Evolutionary conservation across 352 stramenopile genomes (phyloP).

Genomic region (Globisporangium viniferum): DNA sequence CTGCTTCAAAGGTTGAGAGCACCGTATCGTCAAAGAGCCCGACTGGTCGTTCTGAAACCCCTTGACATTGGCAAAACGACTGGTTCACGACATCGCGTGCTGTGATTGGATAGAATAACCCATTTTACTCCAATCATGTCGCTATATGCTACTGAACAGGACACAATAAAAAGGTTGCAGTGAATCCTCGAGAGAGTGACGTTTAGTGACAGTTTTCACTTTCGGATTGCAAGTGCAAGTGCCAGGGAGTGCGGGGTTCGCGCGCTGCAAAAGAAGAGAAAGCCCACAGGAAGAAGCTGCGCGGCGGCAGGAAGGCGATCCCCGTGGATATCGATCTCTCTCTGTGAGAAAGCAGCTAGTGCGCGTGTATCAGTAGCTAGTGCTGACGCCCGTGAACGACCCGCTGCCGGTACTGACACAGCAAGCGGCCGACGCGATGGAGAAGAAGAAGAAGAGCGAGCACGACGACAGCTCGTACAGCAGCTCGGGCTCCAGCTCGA

Average conservation of each 20-base stretch:
- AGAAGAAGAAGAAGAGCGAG: slow-evolving; percentile 10
- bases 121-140: neutral
- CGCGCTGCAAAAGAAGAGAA: neutral
- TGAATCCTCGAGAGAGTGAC: slow-evolving; percentile 9
- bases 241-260: neutral
- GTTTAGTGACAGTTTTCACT: neutral
- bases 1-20: neutral
- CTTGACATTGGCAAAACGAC: slow-evolving; percentile 10
- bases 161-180: slow-evolving; percentile 2
- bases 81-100: neutral
- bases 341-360: neutral
- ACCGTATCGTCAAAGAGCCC: neutral
- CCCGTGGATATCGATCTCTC: neutral
- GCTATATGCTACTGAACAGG: neutral
- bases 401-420: too few relatives aligned
- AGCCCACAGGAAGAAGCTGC: neutral
- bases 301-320: neutral
- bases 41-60: neutral
- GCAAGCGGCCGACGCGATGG: slow-evolving; percentile 5
- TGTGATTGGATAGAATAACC: neutral
- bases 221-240: too few relatives aligned
- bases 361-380: neutral
- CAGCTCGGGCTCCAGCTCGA: slow-evolving; percentile 58
- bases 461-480: slow-evolving; percentile 37
- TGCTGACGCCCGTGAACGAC: neutral